These are phyloP conservation scores for Dactylellina leptospora DNA, from an alignment of 2,329 filamentous ascomycete species.

Conservation along the genomic window DNA sequence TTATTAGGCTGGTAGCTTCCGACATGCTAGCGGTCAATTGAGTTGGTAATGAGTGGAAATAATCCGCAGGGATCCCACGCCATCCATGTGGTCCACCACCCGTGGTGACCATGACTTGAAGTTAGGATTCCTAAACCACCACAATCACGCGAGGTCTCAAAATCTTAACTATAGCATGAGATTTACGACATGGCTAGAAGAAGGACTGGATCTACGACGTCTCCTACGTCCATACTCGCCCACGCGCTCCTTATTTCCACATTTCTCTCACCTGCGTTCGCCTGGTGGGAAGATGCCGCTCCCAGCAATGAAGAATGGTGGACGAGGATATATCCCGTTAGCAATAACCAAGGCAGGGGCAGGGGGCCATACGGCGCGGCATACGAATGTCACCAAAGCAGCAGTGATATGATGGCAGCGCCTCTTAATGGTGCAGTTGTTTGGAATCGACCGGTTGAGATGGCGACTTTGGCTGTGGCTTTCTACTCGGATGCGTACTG, in stretches of 20 bases:
- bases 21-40: too few relatives aligned
- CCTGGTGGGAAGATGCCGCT: slow-evolving; percentile 23
- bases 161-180: background rate
- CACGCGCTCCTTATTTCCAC: slow-evolving; percentile 5
- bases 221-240: background rate
- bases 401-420: too few relatives aligned
- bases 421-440: slow-evolving; percentile 16
- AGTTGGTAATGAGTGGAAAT: too few relatives aligned
- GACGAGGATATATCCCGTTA: background rate
- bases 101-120: too few relatives aligned
- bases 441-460: slow-evolving; percentile 34
- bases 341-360: background rate
- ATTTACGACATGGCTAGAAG: background rate
- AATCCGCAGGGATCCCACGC: too few relatives aligned
- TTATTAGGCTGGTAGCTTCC: too few relatives aligned
- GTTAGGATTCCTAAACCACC: too few relatives aligned
- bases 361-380: background rate
- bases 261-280: background rate
- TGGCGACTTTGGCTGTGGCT: slow-evolving; percentile 11
- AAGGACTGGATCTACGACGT: background rate
- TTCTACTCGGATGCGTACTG: slow-evolving; percentile 19
- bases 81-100: too few relatives aligned
- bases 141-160: too few relatives aligned
- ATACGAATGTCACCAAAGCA: slow-evolving; percentile 3
- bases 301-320: slow-evolving; percentile 15